Evolutionary conservation across 2,329 filamentous ascomycete genomes (phyloP).

Genomic region (Neopestalotiopsis rosae): DNA sequence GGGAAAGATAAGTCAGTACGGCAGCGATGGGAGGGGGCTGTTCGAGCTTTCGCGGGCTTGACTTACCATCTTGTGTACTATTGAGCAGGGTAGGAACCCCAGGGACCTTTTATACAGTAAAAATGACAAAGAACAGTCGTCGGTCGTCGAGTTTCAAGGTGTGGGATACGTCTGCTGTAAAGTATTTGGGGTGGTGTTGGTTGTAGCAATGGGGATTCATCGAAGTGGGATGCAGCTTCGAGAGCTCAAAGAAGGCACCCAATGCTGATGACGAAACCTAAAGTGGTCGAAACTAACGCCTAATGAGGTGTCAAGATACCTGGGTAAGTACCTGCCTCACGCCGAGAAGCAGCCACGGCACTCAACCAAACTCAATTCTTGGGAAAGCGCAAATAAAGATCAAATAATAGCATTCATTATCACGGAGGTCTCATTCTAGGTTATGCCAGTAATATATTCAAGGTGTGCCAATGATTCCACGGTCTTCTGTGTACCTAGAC

Average conservation of each 20-base stretch:
- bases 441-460: no score
- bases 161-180: no score
- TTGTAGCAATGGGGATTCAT: not conserved
- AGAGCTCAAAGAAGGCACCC: slow-evolving; percentile 16
- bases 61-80: slow-evolving; percentile 28
- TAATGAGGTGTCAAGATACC: not conserved
- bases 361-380: no score
- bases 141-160: not conserved
- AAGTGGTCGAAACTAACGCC: not conserved
- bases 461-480: no score
- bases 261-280: slow-evolving; percentile 20
- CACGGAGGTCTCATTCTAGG: no score
- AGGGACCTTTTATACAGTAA: not conserved
- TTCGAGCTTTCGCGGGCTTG: not conserved
- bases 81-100: not conserved
- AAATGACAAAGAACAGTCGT: not conserved
- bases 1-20: not conserved
- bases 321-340: not conserved
- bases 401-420: no score
- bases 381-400: no score
- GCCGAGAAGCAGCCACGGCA: not conserved
- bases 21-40: not conserved
- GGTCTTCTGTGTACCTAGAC: not conserved
- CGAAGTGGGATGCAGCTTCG: slow-evolving; percentile 16
- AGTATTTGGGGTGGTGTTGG: not conserved